Evolutionary conservation across 1,284 basidiomycete species (phyloP), one percentile per base, ranked within the genome.

Genomic region (Pholiota adiposa): DNA sequence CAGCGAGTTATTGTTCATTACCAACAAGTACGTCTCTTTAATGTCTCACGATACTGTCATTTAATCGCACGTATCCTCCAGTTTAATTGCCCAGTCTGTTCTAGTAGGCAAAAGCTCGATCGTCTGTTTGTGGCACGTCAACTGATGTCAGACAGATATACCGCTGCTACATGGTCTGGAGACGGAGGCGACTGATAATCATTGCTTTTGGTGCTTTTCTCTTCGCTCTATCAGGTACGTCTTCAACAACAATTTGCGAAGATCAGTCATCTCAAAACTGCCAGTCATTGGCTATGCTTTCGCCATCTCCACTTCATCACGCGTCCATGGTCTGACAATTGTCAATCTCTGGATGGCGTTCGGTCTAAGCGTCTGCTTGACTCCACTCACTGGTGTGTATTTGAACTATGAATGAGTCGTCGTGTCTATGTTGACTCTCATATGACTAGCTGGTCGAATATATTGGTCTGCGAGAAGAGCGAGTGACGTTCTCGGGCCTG

Each of bases 321-420:
- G 21, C 46, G 40, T n/a, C 31, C 60, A 31, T 56, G 61, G 54
- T n/a, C 50, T 59, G 27, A 56, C 48, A 38, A 44, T 49, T 40
- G 54, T 68, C 4, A 68, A 67, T 55, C 55, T 69, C 31, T 67
- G 68, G 57, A 65, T 67, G 64, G 63, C 61, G 16, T 67, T 71
- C 40, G 65, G 53, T 3, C 41, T 68, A 5, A 69, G 65, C 46
- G 27, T 59, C 31, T 58, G 54, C 29, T 31, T 71, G 19, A 63
- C 68, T 14, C 49, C 63, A 5, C 36, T 68, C 6, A 69, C 65
- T 43, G 64, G 67, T 69, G 48, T 9, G 63, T 55, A 1, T 33
- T 31, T 34, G 5, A 31, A 27, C 0, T 11, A 48, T 31, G 11
- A 2, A 27, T 48, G 8, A 9, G 2, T 8, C 18, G 14, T 36